phyloP scores from a whole-genome alignment of 345 rosid genomes.

The Laguncularia racemosa region DNA sequence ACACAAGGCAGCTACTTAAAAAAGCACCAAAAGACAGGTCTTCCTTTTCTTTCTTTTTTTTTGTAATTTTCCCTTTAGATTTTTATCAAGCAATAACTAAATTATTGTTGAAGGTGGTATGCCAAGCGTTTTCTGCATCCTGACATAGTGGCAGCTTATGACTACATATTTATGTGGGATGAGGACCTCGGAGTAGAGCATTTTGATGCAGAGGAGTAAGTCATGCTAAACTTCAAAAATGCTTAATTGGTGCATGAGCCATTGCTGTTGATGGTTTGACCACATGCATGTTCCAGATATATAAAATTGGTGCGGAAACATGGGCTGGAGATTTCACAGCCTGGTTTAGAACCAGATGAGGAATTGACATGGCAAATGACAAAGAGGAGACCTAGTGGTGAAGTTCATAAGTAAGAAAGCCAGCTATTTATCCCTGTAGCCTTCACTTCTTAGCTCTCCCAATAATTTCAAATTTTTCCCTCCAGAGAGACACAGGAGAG shows the following conservation, averaged over 20 bases:
- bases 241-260: too few relatives aligned
- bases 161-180: constrained; percentile 91
- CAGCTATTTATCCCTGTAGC: too few relatives aligned
- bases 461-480: neutral
- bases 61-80: too few relatives aligned
- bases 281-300: constrained; percentile 33
- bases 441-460: too few relatives aligned
- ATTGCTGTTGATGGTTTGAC: too few relatives aligned
- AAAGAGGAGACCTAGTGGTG: constrained; percentile 60
- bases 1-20: too few relatives aligned
- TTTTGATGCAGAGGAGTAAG: constrained; percentile 84
- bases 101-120: constrained; percentile 58
- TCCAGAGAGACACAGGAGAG: constrained; percentile 70
- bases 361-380: constrained; percentile 96
- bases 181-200: constrained; percentile 93
- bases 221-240: neutral
- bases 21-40: neutral
- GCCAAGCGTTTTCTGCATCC: constrained; percentile 97
- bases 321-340: constrained; percentile 93
- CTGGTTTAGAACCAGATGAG: constrained; percentile 73
- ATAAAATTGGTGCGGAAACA: constrained; percentile 67
- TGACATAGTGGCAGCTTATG: constrained; percentile 73
- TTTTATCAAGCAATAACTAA: neutral
- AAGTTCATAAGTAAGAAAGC: constrained; percentile 77
- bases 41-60: constrained; percentile 2